phyloP scores from a whole-genome alignment of 2,329 filamentous ascomycete species.

The Pleoardoris graminearum region DNA sequence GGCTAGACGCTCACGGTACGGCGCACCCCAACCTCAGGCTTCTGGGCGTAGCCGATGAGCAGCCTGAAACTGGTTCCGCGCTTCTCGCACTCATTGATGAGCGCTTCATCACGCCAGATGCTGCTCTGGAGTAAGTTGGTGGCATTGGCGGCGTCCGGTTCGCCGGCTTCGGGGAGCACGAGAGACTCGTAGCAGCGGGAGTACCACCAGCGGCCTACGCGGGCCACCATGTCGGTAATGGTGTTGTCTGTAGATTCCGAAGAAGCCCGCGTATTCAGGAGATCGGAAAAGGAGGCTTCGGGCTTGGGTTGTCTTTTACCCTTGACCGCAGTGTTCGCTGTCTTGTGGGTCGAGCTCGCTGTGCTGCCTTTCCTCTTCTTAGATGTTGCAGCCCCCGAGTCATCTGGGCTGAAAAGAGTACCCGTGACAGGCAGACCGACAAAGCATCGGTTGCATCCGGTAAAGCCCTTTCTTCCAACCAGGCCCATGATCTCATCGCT shows the following conservation, averaged over 20 bases:
- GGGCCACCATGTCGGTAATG: conserved; percentile 89
- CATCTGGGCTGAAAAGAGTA: conserved; percentile 43
- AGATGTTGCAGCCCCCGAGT: conserved; percentile 22
- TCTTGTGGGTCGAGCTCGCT: conserved; percentile 27
- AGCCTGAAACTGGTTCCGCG: conserved; percentile 86
- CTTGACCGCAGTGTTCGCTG: conserved; percentile 15
- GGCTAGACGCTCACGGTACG: conserved; percentile 54
- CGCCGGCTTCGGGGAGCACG: conserved; percentile 48
- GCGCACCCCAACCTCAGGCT: conserved; percentile 60
- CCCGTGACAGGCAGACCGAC: conserved; percentile 74
- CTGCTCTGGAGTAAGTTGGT: conserved; percentile 55
- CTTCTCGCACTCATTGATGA: conserved; percentile 84
- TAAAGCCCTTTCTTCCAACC: conserved; percentile 70
- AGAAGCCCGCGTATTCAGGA: conserved; percentile 36
- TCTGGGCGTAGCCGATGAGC: conserved; percentile 87
- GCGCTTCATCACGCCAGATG: conserved; percentile 76
- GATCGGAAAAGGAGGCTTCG: conserved; percentile 43
- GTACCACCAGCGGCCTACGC: conserved; percentile 96
- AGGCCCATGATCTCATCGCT: conserved; percentile 64
- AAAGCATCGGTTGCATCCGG: conserved; percentile 72
- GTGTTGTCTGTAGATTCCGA: conserved; percentile 68
- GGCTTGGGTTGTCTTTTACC: conserved; percentile 28
- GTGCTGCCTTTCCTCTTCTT: conserved; percentile 36
- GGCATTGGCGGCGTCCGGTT: conserved; percentile 39
- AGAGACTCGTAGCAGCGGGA: conserved; percentile 83